Evolutionary conservation across 1,139 yeast species (phyloP).

Genomic region (Geotrichum fermentans): DNA sequence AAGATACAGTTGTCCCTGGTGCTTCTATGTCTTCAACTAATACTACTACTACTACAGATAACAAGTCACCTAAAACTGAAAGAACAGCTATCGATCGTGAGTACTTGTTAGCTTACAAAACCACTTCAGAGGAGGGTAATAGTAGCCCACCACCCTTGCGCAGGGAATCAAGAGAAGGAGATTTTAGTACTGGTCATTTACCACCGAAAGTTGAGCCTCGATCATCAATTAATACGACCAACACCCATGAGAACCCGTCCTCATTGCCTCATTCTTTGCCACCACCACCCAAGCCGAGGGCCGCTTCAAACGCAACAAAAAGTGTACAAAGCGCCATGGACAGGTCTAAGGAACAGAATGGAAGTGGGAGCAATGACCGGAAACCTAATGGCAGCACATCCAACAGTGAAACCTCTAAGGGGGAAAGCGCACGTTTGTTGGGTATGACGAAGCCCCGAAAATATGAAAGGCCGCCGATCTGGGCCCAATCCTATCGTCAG

Average conservation of each 20-base stretch:
- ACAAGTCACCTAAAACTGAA: too few species aligned
- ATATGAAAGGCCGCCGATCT: too few species aligned
- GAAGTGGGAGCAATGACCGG: too few species aligned
- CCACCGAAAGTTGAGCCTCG: conserved; percentile 5
- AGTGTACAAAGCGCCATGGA: neutral
- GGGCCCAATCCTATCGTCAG: conserved; percentile 54
- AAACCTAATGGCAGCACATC: too few species aligned
- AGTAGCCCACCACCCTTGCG: conserved; percentile 6
- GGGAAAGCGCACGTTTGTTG: too few species aligned
- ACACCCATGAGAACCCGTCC: neutral
- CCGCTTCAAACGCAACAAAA: too few species aligned
- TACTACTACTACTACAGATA: too few species aligned
- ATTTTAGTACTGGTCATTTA: conserved; percentile 7
- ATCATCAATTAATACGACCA: neutral
- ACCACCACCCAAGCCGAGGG: conserved; percentile 5
- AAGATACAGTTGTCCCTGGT: too few species aligned
- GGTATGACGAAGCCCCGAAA: too few species aligned
- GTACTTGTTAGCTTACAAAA: neutral
- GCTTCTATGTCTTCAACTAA: too few species aligned
- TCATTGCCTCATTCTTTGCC: conserved; percentile 1
- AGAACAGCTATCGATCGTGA: neutral
- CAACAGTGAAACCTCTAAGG: too few species aligned
- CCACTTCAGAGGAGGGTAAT: conserved; percentile 9
- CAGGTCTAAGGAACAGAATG: neutral
- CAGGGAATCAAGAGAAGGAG: neutral